Conservation (phyloP, 2,329 filamentous ascomycete genomes). For the Pseudogymnoascus sp. region DNA sequence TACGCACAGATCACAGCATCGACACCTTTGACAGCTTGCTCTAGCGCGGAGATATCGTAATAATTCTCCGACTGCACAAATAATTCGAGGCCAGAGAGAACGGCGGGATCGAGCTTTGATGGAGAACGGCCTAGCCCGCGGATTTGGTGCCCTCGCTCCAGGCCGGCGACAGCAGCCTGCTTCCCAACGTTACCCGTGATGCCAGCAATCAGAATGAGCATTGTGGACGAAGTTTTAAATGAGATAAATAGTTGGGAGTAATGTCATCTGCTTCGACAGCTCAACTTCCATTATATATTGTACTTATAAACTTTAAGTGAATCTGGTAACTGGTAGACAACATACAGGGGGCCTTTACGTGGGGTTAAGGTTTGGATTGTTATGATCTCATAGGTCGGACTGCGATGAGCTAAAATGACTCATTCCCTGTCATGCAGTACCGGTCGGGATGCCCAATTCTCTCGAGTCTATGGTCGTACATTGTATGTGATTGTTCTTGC, state of each 20-base stretch:
- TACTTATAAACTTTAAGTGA: neutral
- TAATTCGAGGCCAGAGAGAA: slow-evolving; percentile 21
- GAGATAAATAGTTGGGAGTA: neutral
- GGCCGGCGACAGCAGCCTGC: neutral
- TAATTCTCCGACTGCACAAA: slow-evolving; percentile 23
- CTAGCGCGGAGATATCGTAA: slow-evolving; percentile 29
- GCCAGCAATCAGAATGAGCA: neutral
- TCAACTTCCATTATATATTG: neutral
- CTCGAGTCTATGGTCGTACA: neutral
- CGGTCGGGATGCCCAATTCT: neutral
- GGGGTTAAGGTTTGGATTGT: neutral
- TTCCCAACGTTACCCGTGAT: neutral
- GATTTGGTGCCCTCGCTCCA: neutral
- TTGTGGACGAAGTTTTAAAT: neutral
- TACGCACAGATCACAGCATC: slow-evolving; percentile 32
- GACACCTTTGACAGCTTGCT: slow-evolving; percentile 28
- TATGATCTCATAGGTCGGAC: neutral
- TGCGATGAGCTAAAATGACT: neutral
- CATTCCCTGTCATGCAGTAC: neutral
- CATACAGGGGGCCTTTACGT: neutral
- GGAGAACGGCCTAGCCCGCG: neutral
- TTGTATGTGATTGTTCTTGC: neutral
- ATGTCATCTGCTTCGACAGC: neutral
- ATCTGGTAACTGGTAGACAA: neutral
- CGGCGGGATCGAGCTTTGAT: neutral